Evolutionary conservation across 2,329 filamentous ascomycete species (phyloP), one percentile per base, ranked within the genome.

Genomic region (Microsporum ferrugineum): DNA sequence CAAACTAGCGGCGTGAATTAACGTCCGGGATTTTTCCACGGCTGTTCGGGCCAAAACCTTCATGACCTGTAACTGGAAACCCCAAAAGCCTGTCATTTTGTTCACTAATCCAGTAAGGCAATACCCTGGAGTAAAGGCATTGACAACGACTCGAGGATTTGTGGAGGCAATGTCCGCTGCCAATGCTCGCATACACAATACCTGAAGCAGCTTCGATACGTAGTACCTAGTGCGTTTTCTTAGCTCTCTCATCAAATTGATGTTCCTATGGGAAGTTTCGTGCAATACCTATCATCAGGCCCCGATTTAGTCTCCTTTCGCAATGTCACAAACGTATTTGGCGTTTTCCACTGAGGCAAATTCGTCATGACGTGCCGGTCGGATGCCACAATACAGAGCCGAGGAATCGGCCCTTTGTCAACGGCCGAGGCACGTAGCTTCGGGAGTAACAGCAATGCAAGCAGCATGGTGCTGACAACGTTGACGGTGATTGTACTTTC

Each of bases 401-500:
- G 53, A 5, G 53, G 36, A 23, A 41, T 36, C 23, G 53, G 23
- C 7, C 53, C 53, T 5, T 33, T 23, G 10, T 36, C 53, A n/a
- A 36, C 62, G 2, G 68, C 65, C 0, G 67, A 65, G 29, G 65
- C 61, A 7, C 61, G 59, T 29, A 83, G 70, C 67, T 78, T 80
- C 1, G 59, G 62, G 2, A 67, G 41, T 2, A 67, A 36, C 1
- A 66, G 58, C 1, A 66, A 39, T 29, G 69, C 68, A 1, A 78
- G 68, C 2, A 78, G 64, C 8, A 72, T 69, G 2, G 76, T 75
- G 1, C 71, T 72, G 0, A 76, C 66, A 0, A 76, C 72, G 58
- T 78, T 77, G 2, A 75, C 69, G 2, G 73, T 73, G 14, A 76
- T 69, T 0, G 69, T 77, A 14, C 63, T 66, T 69, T 83, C 80